Percentiles rank a stretch among this genome's conserved stretches.
phyloP scores from a whole-genome alignment of 345 rosid species.

The Eucalyptus melliodora region DNA sequence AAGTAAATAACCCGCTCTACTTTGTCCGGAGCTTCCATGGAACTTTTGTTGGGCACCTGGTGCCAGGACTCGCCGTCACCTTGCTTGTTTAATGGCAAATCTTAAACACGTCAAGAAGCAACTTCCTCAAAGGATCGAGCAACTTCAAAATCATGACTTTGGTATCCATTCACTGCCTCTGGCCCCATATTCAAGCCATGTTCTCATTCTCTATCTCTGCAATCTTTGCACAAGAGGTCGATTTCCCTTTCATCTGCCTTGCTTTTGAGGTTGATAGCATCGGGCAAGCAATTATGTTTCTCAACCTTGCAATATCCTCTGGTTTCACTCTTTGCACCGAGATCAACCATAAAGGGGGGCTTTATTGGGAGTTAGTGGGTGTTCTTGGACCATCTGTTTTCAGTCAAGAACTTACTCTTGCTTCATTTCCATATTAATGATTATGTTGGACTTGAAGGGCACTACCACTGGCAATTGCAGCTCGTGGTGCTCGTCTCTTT shows the following conservation, averaged over 20 bases:
- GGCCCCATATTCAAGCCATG: constrained; percentile 20
- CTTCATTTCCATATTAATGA: constrained; percentile 78
- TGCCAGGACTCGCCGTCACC: constrained; percentile 55
- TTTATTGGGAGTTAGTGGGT: constrained; percentile 33
- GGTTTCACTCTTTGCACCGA: constrained; percentile 51
- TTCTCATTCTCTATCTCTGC: constrained; percentile 43
- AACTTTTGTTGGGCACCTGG: constrained; percentile 52
- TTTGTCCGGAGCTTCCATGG: constrained; percentile 11
- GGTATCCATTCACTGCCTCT: constrained; percentile 37
- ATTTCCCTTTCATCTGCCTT: constrained; percentile 36
- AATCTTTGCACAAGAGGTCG: constrained; percentile 31
- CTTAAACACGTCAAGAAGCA: constrained; percentile 30
- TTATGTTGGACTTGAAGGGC: constrained; percentile 79
- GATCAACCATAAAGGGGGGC: constrained; percentile 16
- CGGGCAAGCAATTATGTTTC: constrained; percentile 71
- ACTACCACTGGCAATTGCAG: constrained; percentile 77
- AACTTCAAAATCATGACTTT: constrained; percentile 30
- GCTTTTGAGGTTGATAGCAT: constrained; percentile 42
- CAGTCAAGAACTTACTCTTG: constrained; percentile 63
- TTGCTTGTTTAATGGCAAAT: neutral
- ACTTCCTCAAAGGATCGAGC: constrained; percentile 41
- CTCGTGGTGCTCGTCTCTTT: constrained; percentile 54
- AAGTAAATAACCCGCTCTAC: neutral
- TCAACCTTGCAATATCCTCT: constrained; percentile 61
- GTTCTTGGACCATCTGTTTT: constrained; percentile 56